These are phyloP conservation scores for Cadophora sp. DNA, from an alignment of 2,329 filamentous ascomycete species.

Conservation along the genomic window DNA sequence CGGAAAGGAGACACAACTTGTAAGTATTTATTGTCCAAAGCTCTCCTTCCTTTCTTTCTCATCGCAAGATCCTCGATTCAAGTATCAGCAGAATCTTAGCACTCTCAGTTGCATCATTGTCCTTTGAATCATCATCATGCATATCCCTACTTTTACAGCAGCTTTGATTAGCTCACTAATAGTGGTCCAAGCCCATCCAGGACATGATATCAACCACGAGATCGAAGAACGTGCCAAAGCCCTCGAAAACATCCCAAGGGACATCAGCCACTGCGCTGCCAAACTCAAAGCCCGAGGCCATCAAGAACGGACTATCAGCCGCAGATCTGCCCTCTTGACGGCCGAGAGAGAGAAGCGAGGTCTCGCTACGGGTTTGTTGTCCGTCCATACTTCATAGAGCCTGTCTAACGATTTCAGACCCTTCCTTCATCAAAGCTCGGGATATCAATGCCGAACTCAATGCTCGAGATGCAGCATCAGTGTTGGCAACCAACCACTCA, in stretches of 20 bases:
- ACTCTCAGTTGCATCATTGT: not conserved
- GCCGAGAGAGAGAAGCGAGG: conserved; percentile 44
- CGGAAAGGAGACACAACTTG: not conserved
- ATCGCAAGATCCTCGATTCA: not conserved
- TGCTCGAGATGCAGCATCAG: conserved; percentile 22
- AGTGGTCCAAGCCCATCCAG: conserved; percentile 46
- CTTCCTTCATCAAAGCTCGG: conserved; percentile 27
- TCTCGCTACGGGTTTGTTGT: conserved; percentile 27
- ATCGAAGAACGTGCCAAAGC: conserved; percentile 43
- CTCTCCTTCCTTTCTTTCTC: not conserved
- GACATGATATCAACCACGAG: conserved; percentile 46
- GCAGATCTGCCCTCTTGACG: conserved; percentile 45
- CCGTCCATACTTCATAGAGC: not conserved
- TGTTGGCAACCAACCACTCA: conserved; percentile 30
- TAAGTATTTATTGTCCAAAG: not conserved
- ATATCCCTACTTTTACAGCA: not conserved
- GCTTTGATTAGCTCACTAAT: conserved; percentile 8
- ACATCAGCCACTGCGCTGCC: conserved; percentile 47
- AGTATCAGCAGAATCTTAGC: not conserved
- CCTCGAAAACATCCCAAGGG: conserved; percentile 44
- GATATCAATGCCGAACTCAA: conserved; percentile 15
- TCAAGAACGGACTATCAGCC: conserved; percentile 42
- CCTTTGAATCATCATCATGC: conserved; percentile 11
- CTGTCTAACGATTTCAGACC: conserved; percentile 15
- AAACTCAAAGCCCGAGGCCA: conserved; percentile 49